A percentile compares a stretch with the other conserved stretches of the same genome.
Evolutionary conservation across 1,284 basidiomycete genomes (phyloP).

Genomic region (Cutaneotrichosporon sp.): DNA sequence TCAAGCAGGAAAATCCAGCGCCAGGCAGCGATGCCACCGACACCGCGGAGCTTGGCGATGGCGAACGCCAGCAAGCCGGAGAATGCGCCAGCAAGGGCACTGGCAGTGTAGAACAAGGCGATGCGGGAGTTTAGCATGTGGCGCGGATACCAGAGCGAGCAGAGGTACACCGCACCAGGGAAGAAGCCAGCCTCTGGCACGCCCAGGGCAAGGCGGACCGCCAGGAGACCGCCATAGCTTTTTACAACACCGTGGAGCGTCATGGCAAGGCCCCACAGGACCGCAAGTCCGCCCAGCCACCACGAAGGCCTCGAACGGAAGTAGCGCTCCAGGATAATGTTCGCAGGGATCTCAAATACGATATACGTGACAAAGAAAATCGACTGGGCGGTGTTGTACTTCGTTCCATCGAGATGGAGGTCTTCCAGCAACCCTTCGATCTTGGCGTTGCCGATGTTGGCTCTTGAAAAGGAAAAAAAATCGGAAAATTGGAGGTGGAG

Average conservation of each 20-base stretch:
- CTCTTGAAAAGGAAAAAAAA: background rate
- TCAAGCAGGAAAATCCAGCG: constrained; percentile 33
- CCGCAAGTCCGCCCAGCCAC: constrained; percentile 10
- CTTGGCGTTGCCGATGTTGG: constrained; percentile 32
- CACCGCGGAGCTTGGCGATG: constrained; percentile 36
- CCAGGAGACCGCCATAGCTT: constrained; percentile 3
- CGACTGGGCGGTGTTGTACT: constrained; percentile 36
- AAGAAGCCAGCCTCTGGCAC: constrained; percentile 38
- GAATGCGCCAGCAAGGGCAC: constrained; percentile 30
- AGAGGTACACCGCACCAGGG: constrained; percentile 35
- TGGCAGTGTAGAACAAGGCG: constrained; percentile 15
- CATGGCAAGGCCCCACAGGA: constrained; percentile 15
- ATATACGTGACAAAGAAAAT: constrained; percentile 46
- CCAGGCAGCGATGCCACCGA: constrained; percentile 35
- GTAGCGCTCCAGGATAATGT: constrained; percentile 22
- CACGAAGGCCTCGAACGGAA: constrained; percentile 28
- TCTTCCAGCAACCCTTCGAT: constrained; percentile 20
- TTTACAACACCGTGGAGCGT: constrained; percentile 13
- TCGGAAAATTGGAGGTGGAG: too few relatives aligned
- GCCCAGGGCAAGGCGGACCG: constrained; percentile 26
- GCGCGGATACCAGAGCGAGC: constrained; percentile 25
- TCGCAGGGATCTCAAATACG: constrained; percentile 40
- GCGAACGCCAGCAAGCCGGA: constrained; percentile 40
- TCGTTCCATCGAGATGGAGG: constrained; percentile 21
- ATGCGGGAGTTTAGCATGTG: constrained; percentile 36